Evolutionary conservation across 2,329 filamentous ascomycete species (phyloP), one percentile per base, ranked within the genome.

Genomic region (Didymella exigua): DNA sequence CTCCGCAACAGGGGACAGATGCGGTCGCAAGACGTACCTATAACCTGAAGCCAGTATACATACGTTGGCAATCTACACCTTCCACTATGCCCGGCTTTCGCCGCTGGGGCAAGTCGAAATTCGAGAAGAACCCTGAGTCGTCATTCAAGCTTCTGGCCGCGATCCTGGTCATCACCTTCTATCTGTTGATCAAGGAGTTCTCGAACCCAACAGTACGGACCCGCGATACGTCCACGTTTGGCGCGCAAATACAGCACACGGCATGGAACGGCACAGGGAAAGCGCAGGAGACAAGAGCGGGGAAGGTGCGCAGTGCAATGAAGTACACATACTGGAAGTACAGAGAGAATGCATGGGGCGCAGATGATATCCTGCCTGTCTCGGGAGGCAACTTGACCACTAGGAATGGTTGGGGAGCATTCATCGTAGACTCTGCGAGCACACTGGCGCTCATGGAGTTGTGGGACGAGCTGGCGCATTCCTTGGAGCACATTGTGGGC

Each of bases 391-490:
- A 65, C 34, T 66, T 62, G 19, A 71, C 68, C 38, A 74, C 65
- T 6, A 65, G 74, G 30, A 77, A 77, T 59, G 76, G 76, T 14
- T 78, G 76, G 76, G 76, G 76, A 7, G 76, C 73, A 5, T 77
- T 77, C 59, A 76, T 78, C 16, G 75, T 78, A 3, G 76, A 78
- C 51, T 71, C 74, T 18, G 68, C 73, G 8, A 73, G 73, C 9
- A 78, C 76, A 1, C 55, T 78, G 31, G 75, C 70, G 14, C 59
- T 78, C 29, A 77, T 78, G 76, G 75, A 71, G 2, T 59, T 78
- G 16, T 77, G 75, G 75, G 73, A 76, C 30, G 76, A 79, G 66
- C 67, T 80, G 58, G 64, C 65, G 49, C 60, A 70, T 33, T 71
- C 67, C 8, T 54, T 78, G n/a, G 68, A 76, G 42, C 71, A 75